phyloP scores from a whole-genome alignment of 1,284 basidiomycete genomes.

The Papiliotrema fonsecae region DNA sequence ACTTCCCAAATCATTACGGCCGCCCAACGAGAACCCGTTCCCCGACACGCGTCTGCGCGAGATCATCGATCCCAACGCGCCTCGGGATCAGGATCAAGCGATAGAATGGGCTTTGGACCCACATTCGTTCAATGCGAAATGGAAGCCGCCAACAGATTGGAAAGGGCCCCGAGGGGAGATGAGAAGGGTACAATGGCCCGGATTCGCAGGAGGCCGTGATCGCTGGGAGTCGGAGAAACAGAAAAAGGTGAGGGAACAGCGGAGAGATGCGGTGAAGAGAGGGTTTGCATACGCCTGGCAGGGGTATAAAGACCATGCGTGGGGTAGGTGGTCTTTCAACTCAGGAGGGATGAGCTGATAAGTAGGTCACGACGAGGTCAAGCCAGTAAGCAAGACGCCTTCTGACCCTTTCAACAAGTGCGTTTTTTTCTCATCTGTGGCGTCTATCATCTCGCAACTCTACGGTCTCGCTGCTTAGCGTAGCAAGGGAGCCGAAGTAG shows the following conservation, averaged over 20 bases:
- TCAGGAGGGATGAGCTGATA: neutral
- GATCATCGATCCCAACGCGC: constrained; percentile 22
- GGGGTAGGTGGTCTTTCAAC: constrained; percentile 34
- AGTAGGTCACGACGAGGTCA: constrained; percentile 46
- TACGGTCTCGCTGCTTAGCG: no score
- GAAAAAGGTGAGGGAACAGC: constrained; percentile 21
- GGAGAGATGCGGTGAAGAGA: constrained; percentile 43
- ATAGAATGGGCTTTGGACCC: constrained; percentile 8
- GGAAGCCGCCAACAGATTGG: constrained; percentile 36
- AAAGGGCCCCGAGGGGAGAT: constrained; percentile 18
- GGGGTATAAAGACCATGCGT: constrained; percentile 46
- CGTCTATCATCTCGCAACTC: neutral
- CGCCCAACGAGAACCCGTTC: constrained; percentile 18
- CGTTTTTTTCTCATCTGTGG: constrained; percentile 6
- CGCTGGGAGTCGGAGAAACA: constrained; percentile 28
- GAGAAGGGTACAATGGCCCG: constrained; percentile 27
- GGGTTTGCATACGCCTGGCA: constrained; percentile 48
- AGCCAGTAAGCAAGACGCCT: constrained; percentile 26
- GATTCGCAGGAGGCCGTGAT: constrained; percentile 17
- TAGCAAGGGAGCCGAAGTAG: no score
- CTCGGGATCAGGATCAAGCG: constrained; percentile 1
- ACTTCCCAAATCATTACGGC: constrained; percentile 11
- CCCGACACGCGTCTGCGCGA: constrained; percentile 22
- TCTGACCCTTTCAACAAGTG: constrained; percentile 46
- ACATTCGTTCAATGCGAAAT: constrained; percentile 24